Evolutionary conservation across 768 basidiomycete species (phyloP).

Genomic region (Termitomyces sp.): DNA sequence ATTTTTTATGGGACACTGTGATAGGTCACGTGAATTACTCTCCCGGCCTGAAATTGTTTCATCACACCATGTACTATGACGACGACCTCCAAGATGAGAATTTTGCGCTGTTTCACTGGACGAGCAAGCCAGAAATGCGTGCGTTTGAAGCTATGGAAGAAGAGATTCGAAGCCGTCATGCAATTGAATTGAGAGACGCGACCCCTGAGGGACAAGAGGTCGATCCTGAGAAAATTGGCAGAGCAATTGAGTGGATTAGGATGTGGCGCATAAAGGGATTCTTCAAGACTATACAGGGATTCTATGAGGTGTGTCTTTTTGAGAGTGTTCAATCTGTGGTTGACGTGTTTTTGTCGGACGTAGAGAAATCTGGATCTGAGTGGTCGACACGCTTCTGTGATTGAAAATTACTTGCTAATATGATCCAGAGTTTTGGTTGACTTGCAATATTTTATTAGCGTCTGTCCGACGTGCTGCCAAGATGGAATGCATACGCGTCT

Average conservation of each 20-base stretch:
- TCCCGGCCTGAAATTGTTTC: too few relatives aligned
- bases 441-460: not conserved
- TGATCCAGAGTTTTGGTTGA: too few relatives aligned
- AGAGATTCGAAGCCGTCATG: not conserved
- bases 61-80: not conserved
- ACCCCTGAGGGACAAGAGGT: not conserved
- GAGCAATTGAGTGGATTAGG: not conserved
- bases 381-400: not conserved
- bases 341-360: not conserved
- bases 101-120: not conserved
- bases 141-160: not conserved
- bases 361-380: not conserved
- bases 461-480: not conserved
- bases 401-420: too few relatives aligned
- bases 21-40: too few relatives aligned
- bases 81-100: not conserved
- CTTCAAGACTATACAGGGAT: not conserved
- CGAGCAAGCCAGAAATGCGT: not conserved
- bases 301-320: not conserved
- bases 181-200: not conserved
- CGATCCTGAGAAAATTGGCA: not conserved
- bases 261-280: not conserved
- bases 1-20: too few relatives aligned
- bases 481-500: not conserved
- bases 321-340: too few relatives aligned